A percentile compares a stretch with the other conserved stretches of the same genome.
These are phyloP conservation scores for Abelmoschus esculentus DNA, from an alignment of 345 rosid species.

Conservation along the genomic window DNA sequence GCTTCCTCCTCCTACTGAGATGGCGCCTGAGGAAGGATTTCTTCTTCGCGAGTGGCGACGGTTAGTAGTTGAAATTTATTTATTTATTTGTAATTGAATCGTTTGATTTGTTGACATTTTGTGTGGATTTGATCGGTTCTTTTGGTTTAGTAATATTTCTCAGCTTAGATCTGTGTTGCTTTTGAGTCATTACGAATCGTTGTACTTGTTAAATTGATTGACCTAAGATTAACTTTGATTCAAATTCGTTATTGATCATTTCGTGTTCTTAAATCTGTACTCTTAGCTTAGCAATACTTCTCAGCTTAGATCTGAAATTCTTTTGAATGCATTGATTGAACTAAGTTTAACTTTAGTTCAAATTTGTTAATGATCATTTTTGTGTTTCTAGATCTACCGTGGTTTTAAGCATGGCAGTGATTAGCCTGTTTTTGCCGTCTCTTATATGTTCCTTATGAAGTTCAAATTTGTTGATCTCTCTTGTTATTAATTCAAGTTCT, in stretches of 20 bases:
- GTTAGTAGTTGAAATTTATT: conserved; percentile 25
- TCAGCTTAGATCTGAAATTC: conserved; percentile 23
- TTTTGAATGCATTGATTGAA: not conserved
- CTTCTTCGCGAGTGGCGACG: conserved; percentile 79
- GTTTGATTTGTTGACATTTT: conserved; percentile 6
- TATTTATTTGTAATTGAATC: not conserved
- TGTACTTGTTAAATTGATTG: not conserved
- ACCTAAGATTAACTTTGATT: not conserved
- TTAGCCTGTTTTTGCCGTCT: not conserved
- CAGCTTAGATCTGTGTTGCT: conserved; percentile 22
- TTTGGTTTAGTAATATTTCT: not conserved
- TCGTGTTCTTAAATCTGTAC: not conserved
- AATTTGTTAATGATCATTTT: not conserved
- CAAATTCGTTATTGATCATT: not conserved
- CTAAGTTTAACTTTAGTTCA: not conserved
- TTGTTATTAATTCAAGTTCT: not conserved
- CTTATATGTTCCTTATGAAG: not conserved
- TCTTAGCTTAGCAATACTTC: not conserved
- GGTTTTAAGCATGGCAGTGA: not conserved
- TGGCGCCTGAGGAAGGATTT: conserved; percentile 58
- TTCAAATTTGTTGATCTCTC: conserved; percentile 1
- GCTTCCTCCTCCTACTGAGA: conserved; percentile 63
- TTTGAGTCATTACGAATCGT: not conserved
- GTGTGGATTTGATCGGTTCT: conserved; percentile 21
- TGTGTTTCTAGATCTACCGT: not conserved